Evolutionary conservation across 169 alveolate species (phyloP).

Genomic region (Babesia bovis): DNA sequence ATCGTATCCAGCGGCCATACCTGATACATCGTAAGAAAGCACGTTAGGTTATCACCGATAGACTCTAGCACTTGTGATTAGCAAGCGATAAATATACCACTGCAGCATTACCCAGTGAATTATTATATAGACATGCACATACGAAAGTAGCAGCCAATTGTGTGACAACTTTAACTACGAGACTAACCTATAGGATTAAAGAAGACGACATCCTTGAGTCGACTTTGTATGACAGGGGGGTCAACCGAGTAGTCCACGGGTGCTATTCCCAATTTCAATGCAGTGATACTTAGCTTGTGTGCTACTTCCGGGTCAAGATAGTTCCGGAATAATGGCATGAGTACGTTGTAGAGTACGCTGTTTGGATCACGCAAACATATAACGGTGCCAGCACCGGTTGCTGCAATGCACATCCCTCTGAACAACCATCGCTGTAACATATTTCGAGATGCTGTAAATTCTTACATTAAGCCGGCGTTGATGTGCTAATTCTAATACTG

Average conservation of each 20-base stretch:
- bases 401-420: slow-evolving; percentile 50
- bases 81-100: too few relatives aligned
- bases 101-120: too few relatives aligned
- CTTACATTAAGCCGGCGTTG: slow-evolving; percentile 51
- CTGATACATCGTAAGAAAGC: slow-evolving; percentile 23
- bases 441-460: neutral
- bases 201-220: slow-evolving; percentile 26
- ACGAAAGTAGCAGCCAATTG: too few relatives aligned
- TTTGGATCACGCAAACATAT: slow-evolving; percentile 38
- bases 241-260: slow-evolving; percentile 73
- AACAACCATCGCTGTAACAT: slow-evolving; percentile 32
- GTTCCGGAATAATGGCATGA: slow-evolving; percentile 57
- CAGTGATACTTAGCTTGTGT: slow-evolving; percentile 65
- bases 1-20: slow-evolving; percentile 88
- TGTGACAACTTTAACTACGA: too few relatives aligned
- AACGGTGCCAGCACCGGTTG: slow-evolving; percentile 45
- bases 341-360: slow-evolving; percentile 54
- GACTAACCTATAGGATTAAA: slow-evolving; percentile 62
- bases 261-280: slow-evolving; percentile 66
- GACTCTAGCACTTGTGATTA: neutral
- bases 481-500: slow-evolving; percentile 1
- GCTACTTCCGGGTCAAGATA: slow-evolving; percentile 73
- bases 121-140: too few relatives aligned
- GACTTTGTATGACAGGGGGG: slow-evolving; percentile 63
- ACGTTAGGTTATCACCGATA: neutral